A percentile compares a stretch with the other conserved stretches of the same genome.
Conservation (phyloP, 306 rosid species). For the Adenanthera pavonina region DNA sequence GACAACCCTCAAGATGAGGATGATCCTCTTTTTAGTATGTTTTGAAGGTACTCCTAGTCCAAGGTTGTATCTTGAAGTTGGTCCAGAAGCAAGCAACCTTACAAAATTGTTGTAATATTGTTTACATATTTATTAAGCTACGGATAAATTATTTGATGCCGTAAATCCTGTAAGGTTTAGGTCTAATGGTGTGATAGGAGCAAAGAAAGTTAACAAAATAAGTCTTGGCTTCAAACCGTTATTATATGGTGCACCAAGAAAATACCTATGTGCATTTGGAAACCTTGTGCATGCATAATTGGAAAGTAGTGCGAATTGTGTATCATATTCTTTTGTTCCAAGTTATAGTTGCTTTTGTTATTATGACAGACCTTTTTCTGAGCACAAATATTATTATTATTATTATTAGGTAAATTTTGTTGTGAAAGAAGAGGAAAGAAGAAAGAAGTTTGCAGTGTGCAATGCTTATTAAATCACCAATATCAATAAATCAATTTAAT, state of each 20-base stretch:
- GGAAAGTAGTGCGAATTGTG: background rate
- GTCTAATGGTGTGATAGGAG: background rate
- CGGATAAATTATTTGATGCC: background rate
- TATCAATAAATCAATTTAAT: too few species aligned
- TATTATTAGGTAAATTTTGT: too few species aligned
- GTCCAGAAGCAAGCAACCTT: background rate
- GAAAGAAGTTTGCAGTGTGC: too few species aligned
- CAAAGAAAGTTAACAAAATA: background rate
- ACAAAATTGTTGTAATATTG: background rate
- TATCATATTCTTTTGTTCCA: background rate
- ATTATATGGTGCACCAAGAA: background rate
- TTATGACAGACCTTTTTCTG: too few species aligned
- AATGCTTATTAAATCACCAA: too few species aligned
- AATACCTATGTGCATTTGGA: background rate
- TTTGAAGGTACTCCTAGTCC: slow-evolving; percentile 38
- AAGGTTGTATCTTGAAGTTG: background rate
- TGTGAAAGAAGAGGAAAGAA: too few species aligned
- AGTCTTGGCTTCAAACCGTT: background rate
- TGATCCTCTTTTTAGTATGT: slow-evolving; percentile 51
- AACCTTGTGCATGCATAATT: background rate
- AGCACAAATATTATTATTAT: too few species aligned
- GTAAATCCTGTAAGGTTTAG: background rate
- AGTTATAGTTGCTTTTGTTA: background rate
- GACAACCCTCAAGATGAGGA: slow-evolving; percentile 56
- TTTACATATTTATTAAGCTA: background rate